Conservation (phyloP, 2,329 filamentous ascomycete genomes). For the Cladosporium phlei region DNA sequence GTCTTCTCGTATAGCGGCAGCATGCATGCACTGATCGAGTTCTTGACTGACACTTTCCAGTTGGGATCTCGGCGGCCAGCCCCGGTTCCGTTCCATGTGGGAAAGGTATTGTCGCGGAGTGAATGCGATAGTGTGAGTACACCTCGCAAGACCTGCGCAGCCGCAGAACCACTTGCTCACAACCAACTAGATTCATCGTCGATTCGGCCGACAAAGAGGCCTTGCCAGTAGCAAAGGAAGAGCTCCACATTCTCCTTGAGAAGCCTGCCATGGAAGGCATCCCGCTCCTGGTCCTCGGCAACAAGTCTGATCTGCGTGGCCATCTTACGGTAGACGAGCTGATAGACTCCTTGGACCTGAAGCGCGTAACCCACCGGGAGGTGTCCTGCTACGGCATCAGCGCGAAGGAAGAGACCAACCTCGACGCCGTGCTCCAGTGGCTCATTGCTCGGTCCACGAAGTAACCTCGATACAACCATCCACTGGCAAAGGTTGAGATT, state of each 20-base stretch:
- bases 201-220: slow-evolving; percentile 84
- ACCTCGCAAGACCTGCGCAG: slow-evolving; percentile 3
- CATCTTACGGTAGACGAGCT: slow-evolving; percentile 91
- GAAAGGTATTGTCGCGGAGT: slow-evolving; percentile 96
- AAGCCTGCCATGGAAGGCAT: slow-evolving; percentile 84
- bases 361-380: slow-evolving; percentile 82
- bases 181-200: slow-evolving; percentile 70
- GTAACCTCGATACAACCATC: slow-evolving; percentile 36
- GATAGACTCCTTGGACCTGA: slow-evolving; percentile 87
- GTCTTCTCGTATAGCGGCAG: background rate
- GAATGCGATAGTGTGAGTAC: slow-evolving; percentile 79
- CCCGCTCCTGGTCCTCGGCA: slow-evolving; percentile 86
- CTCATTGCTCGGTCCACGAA: slow-evolving; percentile 82
- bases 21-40: background rate
- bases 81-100: slow-evolving; percentile 98
- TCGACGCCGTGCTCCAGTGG: slow-evolving; percentile 95
- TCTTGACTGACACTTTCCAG: slow-evolving; percentile 32
- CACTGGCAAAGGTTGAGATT: background rate
- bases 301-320: slow-evolving; percentile 92
- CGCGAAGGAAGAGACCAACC: slow-evolving; percentile 96
- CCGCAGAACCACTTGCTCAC: slow-evolving; percentile 6
- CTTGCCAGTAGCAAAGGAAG: slow-evolving; percentile 80
- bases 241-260: slow-evolving; percentile 82
- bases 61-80: slow-evolving; percentile 97
- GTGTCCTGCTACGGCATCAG: slow-evolving; percentile 99